Evolutionary conservation across 768 basidiomycete genomes (phyloP).

Genomic region (Leccinum subtestaceum): DNA sequence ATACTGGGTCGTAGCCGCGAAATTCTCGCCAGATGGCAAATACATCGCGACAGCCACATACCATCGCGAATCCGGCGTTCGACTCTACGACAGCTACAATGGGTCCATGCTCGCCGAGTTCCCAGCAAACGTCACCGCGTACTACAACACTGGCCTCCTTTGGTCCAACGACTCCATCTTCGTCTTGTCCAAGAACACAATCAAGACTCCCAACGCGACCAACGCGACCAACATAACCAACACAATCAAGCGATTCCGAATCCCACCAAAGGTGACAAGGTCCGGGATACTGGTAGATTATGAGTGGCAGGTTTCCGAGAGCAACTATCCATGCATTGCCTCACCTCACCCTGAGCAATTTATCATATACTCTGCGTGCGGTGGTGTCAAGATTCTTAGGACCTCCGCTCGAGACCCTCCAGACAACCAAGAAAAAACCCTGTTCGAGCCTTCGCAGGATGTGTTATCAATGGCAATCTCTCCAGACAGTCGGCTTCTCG

Average conservation of each 20-base stretch:
- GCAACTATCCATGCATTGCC: slow-evolving; percentile 10
- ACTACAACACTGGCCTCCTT: slow-evolving; percentile 15
- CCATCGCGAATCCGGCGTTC: slow-evolving; percentile 5
- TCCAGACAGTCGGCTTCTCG: background rate
- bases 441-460: background rate
- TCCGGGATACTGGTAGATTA: background rate
- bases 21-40: slow-evolving; percentile 12
- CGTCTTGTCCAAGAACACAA: background rate
- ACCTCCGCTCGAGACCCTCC: background rate
- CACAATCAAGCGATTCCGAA: background rate
- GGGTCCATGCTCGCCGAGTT: slow-evolving; percentile 1
- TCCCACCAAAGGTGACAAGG: background rate
- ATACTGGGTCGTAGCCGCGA: slow-evolving; percentile 13
- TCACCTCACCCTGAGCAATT: background rate
- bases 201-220: background rate
- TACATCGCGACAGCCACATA: slow-evolving; percentile 10
- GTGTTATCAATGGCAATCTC: slow-evolving; percentile 10
- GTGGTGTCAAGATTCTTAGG: background rate
- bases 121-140: slow-evolving; percentile 3
- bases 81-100: slow-evolving; percentile 6
- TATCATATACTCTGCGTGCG: background rate
- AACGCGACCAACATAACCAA: background rate
- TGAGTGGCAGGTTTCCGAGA: slow-evolving; percentile 2
- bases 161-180: slow-evolving; percentile 5
- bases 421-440: background rate